Base-by-base conservation (phyloP, 495 filamentous ascomycete genomes). In the Aspergillus haitiensis region DNA sequence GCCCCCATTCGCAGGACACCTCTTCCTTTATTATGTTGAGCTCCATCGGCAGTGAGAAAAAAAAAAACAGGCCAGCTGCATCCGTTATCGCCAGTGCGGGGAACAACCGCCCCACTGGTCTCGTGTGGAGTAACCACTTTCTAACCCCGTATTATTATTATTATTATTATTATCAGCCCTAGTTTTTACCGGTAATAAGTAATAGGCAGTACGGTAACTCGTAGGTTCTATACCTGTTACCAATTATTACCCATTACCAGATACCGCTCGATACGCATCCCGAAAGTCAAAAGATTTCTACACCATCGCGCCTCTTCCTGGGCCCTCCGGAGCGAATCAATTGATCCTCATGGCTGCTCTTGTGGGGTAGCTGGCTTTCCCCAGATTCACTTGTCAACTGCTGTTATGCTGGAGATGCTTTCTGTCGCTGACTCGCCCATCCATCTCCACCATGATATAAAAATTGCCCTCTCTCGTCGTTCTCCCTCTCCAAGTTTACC, bases 341-440 rank as follows among this genome's bases (percentile, higher is more conserved):
- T 47, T 47, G 9, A 47, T 40, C 12, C 37, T 32, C 39, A 32
- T 48, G 5, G 5, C 9, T 34, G 7, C n/a, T 37, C 32, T 52
- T 34, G 50, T 52, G 50, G 35, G 31, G 52, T 39, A 42, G 52
- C 9, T 54, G 7, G 37, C 7, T 32, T 56, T 56, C 54, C 54
- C 54, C 54, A 45, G 54, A 56, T 48, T 56, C 52, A 21, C 21
- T 36, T 21, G 18, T 21, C 21, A 33, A 16, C 7, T 52, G 13
- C 21, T n/a, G 21, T 51, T 27, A 9, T 49, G n/a, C n/a, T 11
- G 18, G 33, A 8, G 10, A 7, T 7, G 13, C 15, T 2, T 27
- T 18, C 33, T 39, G 13, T 18, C 39, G 34, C 21, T 31, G 9
- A 35, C 13, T 27, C 12, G 10, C 34, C 16, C n/a, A 15, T 37